These are phyloP conservation scores for Melampsora occidentalis DNA, from an alignment of 1,284 basidiomycete genomes.

Conservation along the genomic window DNA sequence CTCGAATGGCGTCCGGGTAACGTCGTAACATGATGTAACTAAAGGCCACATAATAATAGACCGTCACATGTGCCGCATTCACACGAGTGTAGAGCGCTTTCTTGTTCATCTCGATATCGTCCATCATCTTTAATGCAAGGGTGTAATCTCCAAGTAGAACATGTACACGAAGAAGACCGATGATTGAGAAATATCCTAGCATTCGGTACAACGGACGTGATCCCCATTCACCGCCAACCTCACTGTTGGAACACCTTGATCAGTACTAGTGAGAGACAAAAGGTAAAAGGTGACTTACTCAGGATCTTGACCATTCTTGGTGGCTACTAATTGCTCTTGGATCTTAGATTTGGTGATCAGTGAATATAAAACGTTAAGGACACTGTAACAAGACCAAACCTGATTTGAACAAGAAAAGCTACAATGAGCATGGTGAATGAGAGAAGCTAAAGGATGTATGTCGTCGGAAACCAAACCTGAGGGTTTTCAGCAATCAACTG, in stretches of 20 bases:
- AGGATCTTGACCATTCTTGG: constrained; percentile 70
- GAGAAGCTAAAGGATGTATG: constrained; percentile 15
- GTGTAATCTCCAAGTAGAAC: constrained; percentile 93
- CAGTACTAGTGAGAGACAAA: background rate
- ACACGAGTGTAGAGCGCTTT: constrained; percentile 85
- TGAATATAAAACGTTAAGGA: constrained; percentile 95
- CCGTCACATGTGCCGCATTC: constrained; percentile 89
- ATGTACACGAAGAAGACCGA: constrained; percentile 91
- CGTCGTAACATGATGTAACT: constrained; percentile 92
- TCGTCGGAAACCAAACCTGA: constrained; percentile 30
- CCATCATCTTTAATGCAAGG: constrained; percentile 90
- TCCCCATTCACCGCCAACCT: constrained; percentile 88
- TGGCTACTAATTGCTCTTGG: constrained; percentile 85
- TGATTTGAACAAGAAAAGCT: constrained; percentile 50
- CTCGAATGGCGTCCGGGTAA: constrained; percentile 90
- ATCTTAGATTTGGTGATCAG: constrained; percentile 94
- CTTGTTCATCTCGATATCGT: constrained; percentile 83
- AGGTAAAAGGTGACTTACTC: constrained; percentile 60
- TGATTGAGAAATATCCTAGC: constrained; percentile 96
- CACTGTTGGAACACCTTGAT: constrained; percentile 57
- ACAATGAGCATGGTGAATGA: background rate
- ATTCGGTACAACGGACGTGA: constrained; percentile 83
- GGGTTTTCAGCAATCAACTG: constrained; percentile 58
- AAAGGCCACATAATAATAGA: constrained; percentile 93
- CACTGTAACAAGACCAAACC: constrained; percentile 96